These are phyloP conservation scores for Macrophomina phaseolina DNA, from an alignment of 2,329 filamentous ascomycete species.

Conservation along the genomic window DNA sequence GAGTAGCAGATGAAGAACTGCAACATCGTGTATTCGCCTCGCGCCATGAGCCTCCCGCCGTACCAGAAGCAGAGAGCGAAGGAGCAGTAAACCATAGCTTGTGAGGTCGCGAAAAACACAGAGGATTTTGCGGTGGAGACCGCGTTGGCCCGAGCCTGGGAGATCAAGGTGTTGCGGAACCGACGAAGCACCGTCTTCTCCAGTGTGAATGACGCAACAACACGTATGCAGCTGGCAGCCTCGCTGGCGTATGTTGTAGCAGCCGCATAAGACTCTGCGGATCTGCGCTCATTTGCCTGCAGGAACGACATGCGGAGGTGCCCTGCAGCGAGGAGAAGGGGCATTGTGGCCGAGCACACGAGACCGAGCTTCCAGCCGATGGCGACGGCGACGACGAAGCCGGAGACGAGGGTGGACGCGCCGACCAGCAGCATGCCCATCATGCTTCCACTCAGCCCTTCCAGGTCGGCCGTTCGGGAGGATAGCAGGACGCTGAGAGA, in stretches of 20 bases:
- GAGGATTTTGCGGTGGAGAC: constrained; percentile 68
- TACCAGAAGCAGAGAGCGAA: constrained; percentile 89
- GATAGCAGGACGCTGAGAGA: constrained; percentile 84
- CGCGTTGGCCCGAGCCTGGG: constrained; percentile 29
- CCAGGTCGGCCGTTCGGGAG: constrained; percentile 83
- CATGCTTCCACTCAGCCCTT: constrained; percentile 82
- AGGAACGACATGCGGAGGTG: constrained; percentile 85
- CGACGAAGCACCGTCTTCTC: constrained; percentile 76
- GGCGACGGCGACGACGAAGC: constrained; percentile 68
- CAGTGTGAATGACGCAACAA: constrained; percentile 84
- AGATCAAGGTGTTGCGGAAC: constrained; percentile 72
- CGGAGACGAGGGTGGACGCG: constrained; percentile 73
- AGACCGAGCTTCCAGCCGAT: constrained; percentile 86
- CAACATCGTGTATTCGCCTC: constrained; percentile 74
- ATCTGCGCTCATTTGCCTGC: constrained; percentile 74
- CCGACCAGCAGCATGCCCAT: constrained; percentile 83
- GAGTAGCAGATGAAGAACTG: constrained; percentile 90
- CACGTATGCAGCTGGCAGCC: constrained; percentile 86
- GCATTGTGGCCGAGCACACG: constrained; percentile 77
- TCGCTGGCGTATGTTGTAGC: constrained; percentile 88
- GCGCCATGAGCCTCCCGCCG: constrained; percentile 76
- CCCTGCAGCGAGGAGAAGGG: constrained; percentile 75
- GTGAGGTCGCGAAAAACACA: constrained; percentile 77
- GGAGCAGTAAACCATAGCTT: constrained; percentile 80
- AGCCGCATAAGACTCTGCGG: constrained; percentile 77